Evolutionary conservation across 306 rosid species (phyloP).

Genomic region (Lathyrus aphaca): DNA sequence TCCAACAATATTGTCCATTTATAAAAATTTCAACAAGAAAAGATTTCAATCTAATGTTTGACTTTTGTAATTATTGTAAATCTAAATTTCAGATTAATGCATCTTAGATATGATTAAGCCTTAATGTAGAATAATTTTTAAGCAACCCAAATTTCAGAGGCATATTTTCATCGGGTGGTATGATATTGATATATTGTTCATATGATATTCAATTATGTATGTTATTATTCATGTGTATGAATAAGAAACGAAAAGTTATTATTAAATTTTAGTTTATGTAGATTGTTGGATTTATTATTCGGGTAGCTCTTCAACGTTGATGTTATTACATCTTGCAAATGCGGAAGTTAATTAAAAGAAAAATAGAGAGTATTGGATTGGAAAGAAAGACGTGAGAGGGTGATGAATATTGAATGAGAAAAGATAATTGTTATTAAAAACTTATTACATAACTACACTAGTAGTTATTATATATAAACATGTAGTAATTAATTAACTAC

Average conservation of each 20-base stretch:
- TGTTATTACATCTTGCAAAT: too few relatives aligned
- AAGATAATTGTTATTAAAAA: too few relatives aligned
- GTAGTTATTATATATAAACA: too few relatives aligned
- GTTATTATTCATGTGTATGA: neutral
- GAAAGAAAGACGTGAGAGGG: too few relatives aligned
- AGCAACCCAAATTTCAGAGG: constrained; percentile 55
- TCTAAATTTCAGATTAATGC: too few relatives aligned
- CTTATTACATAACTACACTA: too few relatives aligned
- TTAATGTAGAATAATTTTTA: constrained; percentile 25
- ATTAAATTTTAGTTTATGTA: constrained; percentile 15
- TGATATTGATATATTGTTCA: constrained; percentile 13
- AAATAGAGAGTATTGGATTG: too few relatives aligned
- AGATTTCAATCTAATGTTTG: neutral
- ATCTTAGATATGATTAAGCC: constrained; percentile 25
- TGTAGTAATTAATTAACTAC: too few relatives aligned
- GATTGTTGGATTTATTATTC: constrained; percentile 65
- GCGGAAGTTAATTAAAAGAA: too few relatives aligned
- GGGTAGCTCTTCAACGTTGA: constrained; percentile 49
- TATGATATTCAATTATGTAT: neutral
- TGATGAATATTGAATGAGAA: too few relatives aligned
- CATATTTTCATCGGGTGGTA: constrained; percentile 80
- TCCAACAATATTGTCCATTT: neutral
- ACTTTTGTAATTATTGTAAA: too few relatives aligned
- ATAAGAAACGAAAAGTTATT: neutral
- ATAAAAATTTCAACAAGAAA: neutral